Evolutionary conservation across 257 asterid species (phyloP).

Genomic region (Ophiorrhiza pumila): DNA sequence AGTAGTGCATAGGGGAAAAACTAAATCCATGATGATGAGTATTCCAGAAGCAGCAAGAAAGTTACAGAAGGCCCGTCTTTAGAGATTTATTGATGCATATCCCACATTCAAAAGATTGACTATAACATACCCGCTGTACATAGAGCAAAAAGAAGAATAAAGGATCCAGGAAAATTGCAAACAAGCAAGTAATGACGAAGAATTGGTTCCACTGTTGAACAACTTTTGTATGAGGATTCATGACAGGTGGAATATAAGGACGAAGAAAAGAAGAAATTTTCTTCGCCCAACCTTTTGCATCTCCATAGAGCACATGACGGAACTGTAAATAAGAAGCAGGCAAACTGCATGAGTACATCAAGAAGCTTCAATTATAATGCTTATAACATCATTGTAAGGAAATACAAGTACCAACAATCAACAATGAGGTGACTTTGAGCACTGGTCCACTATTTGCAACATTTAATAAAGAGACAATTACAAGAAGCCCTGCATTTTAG

Average conservation of each 20-base stretch:
- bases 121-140: constrained; percentile 46
- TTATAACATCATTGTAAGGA: neutral
- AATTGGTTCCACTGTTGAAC: constrained; percentile 78
- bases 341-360: constrained; percentile 12
- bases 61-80: neutral
- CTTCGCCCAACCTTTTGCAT: constrained; percentile 66
- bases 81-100: neutral
- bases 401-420: constrained; percentile 1
- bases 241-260: constrained; percentile 63
- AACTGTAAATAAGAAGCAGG: constrained; percentile 42
- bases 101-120: neutral
- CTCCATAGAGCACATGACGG: constrained; percentile 58
- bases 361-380: constrained; percentile 3
- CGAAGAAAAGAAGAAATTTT: constrained; percentile 37
- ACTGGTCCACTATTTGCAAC: neutral
- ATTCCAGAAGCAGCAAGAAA: neutral
- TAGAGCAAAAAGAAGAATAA: constrained; percentile 68
- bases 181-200: constrained; percentile 57
- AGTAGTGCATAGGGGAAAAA: neutral
- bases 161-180: constrained; percentile 75
- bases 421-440: neutral
- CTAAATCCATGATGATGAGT: neutral
- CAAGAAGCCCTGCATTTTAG: neutral
- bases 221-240: constrained; percentile 74
- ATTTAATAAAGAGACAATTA: neutral